Conservation (phyloP, 371 early-diverging fungal genomes). For the Dichotomocladium elegans region DNA sequence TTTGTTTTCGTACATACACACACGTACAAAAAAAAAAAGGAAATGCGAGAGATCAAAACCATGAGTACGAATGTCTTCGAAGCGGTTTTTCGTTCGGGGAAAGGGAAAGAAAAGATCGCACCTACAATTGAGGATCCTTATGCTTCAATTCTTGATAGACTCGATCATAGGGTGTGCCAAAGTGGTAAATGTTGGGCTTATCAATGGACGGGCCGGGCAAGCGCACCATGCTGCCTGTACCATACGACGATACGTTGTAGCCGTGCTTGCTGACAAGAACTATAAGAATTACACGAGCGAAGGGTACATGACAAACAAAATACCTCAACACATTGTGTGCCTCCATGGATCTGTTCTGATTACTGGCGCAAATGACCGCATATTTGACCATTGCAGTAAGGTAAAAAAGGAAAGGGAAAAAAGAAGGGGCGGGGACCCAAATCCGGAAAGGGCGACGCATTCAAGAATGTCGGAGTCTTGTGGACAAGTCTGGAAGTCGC, state of each 20-base stretch:
- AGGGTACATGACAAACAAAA: neutral
- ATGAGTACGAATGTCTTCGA: too few species aligned
- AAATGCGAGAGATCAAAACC: too few species aligned
- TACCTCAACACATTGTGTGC: conserved; percentile 84
- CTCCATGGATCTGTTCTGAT: conserved; percentile 98
- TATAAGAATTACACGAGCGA: neutral
- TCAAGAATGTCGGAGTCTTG: too few species aligned
- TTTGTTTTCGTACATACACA: neutral
- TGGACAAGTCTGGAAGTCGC: too few species aligned
- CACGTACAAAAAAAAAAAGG: neutral
- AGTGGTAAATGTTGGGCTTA: conserved; percentile 87
- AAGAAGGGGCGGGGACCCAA: neutral
- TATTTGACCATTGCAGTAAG: conserved; percentile 64
- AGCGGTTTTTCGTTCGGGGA: too few species aligned
- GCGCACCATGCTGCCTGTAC: conserved; percentile 89
- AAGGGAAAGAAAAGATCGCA: neutral
- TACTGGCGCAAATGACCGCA: conserved; percentile 95
- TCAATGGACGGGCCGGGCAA: conserved; percentile 89
- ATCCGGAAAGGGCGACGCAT: too few species aligned
- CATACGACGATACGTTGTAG: conserved; percentile 79
- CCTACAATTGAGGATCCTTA: conserved; percentile 73
- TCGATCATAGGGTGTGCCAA: conserved; percentile 89
- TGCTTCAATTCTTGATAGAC: conserved; percentile 82
- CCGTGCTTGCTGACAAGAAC: conserved; percentile 60
- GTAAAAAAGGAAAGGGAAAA: neutral